These are phyloP conservation scores for Ophiostoma ips DNA, from an alignment of 2,329 filamentous ascomycete genomes.

Conservation along the genomic window DNA sequence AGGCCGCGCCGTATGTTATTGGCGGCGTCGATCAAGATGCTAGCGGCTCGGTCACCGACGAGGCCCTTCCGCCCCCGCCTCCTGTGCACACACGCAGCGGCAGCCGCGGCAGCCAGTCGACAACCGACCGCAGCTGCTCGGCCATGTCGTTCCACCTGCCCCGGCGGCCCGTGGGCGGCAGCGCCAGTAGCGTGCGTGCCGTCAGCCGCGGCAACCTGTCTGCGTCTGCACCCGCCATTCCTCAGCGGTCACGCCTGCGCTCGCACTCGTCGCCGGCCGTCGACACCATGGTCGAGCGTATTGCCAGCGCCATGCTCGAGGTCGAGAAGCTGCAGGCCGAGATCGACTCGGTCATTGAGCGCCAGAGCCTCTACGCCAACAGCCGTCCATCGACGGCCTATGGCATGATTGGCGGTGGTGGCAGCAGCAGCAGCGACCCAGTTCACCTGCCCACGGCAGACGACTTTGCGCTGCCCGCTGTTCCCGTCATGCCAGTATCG, in stretches of 20 bases:
- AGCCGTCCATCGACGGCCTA: conserved; percentile 40
- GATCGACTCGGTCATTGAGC: conserved; percentile 46
- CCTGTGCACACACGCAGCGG: conserved; percentile 23
- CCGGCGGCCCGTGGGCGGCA: conserved; percentile 24
- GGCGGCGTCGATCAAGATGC: too few species aligned
- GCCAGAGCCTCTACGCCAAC: conserved; percentile 41
- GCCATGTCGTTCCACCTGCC: conserved; percentile 43
- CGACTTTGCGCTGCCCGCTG: conserved; percentile 25
- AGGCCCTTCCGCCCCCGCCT: conserved; percentile 23
- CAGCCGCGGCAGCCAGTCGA: conserved; percentile 19
- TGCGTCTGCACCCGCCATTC: conserved; percentile 19
- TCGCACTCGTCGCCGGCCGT: conserved; percentile 33
- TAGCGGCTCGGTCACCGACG: conserved; percentile 2
- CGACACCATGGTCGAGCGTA: conserved; percentile 38
- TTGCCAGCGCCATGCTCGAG: conserved; percentile 44
- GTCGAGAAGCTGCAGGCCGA: conserved; percentile 43
- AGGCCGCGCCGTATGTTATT: conserved; percentile 12
- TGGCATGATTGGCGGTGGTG: conserved; percentile 25
- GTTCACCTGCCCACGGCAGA: neutral
- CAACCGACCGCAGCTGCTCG: conserved; percentile 35
- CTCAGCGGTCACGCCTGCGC: conserved; percentile 31
- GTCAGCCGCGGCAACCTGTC: neutral
- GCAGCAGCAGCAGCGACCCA: too few species aligned
- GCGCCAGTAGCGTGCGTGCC: conserved; percentile 1
- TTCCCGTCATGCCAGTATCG: conserved; percentile 42